Conservation (phyloP, 2,329 filamentous ascomycete genomes). For the Ascochyta clinopodiicola region DNA sequence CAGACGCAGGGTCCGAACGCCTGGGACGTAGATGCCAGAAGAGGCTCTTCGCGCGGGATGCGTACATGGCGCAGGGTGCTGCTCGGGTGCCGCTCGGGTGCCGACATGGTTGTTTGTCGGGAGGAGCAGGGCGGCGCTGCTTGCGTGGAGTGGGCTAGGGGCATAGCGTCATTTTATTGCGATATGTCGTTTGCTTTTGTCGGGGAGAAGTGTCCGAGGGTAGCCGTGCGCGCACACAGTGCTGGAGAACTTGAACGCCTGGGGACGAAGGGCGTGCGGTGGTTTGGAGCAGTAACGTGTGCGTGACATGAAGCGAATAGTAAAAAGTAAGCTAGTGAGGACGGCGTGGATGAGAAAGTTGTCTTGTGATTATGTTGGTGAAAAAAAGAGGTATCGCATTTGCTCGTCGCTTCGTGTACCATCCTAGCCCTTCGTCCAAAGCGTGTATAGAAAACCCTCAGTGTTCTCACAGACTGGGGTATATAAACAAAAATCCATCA, state of each 20-base stretch:
- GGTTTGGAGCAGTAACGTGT: background rate
- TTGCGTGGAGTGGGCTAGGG: background rate
- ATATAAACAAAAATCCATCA: slow-evolving; percentile 4
- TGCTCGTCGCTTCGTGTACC: slow-evolving; percentile 6
- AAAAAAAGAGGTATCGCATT: slow-evolving; percentile 9
- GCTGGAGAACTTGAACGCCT: background rate
- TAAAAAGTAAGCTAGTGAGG: background rate
- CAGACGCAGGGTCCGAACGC: background rate
- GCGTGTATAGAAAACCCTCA: background rate
- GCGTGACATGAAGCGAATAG: background rate
- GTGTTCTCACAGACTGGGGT: background rate
- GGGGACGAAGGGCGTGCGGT: background rate
- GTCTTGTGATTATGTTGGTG: slow-evolving; percentile 13
- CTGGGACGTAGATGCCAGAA: background rate
- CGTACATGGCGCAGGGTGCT: background rate
- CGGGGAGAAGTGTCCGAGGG: background rate
- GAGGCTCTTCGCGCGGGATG: slow-evolving; percentile 2
- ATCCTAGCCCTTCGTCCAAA: background rate
- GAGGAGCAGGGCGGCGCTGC: background rate
- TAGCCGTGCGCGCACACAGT: background rate
- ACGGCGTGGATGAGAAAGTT: background rate
- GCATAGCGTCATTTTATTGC: slow-evolving; percentile 9
- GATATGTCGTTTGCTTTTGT: background rate
- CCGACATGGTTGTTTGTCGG: background rate
- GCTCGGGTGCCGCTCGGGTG: background rate